A percentile compares a stretch with the other conserved stretches of the same genome.
phyloP scores from a whole-genome alignment of 371 early-diverging fungal species.

The Ordospora colligata region DNA sequence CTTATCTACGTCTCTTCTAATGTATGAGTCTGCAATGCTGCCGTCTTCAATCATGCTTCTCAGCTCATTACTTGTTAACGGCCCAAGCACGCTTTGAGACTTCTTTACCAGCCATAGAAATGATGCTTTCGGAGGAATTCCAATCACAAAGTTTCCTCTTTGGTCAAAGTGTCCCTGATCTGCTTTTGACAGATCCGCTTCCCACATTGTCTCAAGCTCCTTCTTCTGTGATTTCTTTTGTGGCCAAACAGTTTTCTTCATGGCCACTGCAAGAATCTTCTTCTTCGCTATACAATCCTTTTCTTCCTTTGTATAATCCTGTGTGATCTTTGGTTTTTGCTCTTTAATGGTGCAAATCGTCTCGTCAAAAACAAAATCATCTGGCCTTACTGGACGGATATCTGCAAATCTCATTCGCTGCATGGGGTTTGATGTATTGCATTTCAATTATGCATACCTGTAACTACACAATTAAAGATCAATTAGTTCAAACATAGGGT shows the following conservation, averaged over 20 bases:
- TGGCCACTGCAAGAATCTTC: conserved; percentile 13
- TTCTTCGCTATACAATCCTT: conserved; percentile 7
- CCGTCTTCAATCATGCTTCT: not conserved
- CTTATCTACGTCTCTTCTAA: conserved; percentile 49
- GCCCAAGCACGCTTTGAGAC: conserved; percentile 27
- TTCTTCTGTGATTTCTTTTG: not conserved
- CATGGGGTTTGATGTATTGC: not conserved
- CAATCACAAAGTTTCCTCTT: conserved; percentile 12
- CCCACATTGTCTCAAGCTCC: conserved; percentile 8
- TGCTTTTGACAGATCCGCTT: conserved; percentile 15
- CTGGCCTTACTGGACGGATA: conserved; percentile 1
- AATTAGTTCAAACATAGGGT: not conserved
- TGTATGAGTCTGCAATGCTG: not conserved
- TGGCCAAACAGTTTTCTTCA: not conserved
- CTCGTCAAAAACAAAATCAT: conserved; percentile 1
- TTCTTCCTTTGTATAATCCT: conserved; percentile 22
- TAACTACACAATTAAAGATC: not conserved
- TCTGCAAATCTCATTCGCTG: not conserved
- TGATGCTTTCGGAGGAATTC: not conserved
- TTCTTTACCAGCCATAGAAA: conserved; percentile 28
- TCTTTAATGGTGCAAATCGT: not conserved
- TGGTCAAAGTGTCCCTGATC: conserved; percentile 15
- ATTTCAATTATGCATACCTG: not conserved
- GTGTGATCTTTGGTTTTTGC: not conserved
- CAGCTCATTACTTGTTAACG: conserved; percentile 42